Base-by-base conservation (phyloP, 2,329 filamentous ascomycete genomes). In the Penicillium sp. region DNA sequence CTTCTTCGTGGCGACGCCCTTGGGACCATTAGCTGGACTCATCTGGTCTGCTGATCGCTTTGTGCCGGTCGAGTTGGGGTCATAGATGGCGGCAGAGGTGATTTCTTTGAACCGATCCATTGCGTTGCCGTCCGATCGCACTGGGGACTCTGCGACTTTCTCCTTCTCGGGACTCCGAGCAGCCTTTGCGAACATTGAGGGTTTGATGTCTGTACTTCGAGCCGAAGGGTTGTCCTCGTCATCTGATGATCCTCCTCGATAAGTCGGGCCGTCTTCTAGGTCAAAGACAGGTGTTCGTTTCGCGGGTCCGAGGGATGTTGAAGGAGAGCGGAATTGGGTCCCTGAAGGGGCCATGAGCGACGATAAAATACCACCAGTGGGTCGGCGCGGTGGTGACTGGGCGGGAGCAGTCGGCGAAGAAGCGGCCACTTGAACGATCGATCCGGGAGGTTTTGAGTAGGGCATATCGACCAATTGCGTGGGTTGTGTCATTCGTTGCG, bases 391-490 rank as follows among this genome's bases (percentile, higher is more conserved):
- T n/a, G 74, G 70, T 29, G 76, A 69, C 20, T 70, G 66, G 12
- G 74, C 68, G n/a, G 76, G 71, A 52, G 82, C 81, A 51, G 86
- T 80, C 2, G 91, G 92, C 1, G 93, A 97, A 3, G 92, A 97
- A n/a, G 90, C 90, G 24, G 88, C 86, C 3, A 97, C 92, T 70
- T 96, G 92, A 49, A 97, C 77, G 44, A 81, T 68, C 30, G 79
- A 68, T 42, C 69, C 60, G 48, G 60, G 64, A 1, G 64, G 61
- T 41, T 26, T 32, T 42, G 68, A 68, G 40, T 72, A 68, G 32
- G 75, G 70, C 42, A 70, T 70, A 13, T 77, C 74, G 21, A 86
- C 70, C 27, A 84, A 72, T 62, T 87, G 84, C 9, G 82, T 87
- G 0, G 85, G 83, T 61, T 87, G 84, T 12, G 84, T 86, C 59